Base-by-base conservation (phyloP, 2,329 filamentous ascomycete species). In the Aureobasidium pullulans region DNA sequence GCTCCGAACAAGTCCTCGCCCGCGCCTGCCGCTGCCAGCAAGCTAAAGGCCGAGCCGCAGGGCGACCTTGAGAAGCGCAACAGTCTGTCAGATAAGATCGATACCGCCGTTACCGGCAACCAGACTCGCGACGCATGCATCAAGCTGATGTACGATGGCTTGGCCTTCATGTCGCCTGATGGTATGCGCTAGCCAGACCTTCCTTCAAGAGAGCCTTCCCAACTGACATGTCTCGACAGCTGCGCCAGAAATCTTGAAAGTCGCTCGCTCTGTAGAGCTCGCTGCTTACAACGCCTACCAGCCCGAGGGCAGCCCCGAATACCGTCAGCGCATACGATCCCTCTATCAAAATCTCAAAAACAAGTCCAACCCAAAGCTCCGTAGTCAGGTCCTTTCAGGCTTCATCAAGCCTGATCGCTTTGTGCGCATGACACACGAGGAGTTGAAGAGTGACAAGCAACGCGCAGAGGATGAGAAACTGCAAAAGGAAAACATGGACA, bases 271-370 rank as follows among this genome's bases (percentile, higher is more conserved):
- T 44, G 83, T 95, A 63, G 94, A 99, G 77, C 73, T 81, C 39
- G 90, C 91, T 7, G 89, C 89, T 6, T 92, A 81, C 75, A 81
- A 79, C 60, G 76, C 81, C 32, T 87, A 85, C 72, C 86, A 87
- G 60, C 85, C 86, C 58, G 87, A 91, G 68, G 86, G 80, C 15
- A 82, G 81, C 49, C 76, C 84, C 48, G 83, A 86, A 52, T 99
- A 99, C 81, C 87, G 88, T 70, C 81, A 81, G 65, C 96, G 96
- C 79, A 87, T 97, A 68, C 88, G 93, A 65, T 95, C 90, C 19
- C 84, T 99, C 23, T 97, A 90, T 76, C 85, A 92, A 72, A 97
- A 97, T 71, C 84, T 99, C 66, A 97, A 96, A 80, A 90, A 90
- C 78, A 92, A 89, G 76, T 87, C 85, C 64, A 97, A 97, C 76